phyloP scores from a whole-genome alignment of 768 basidiomycete species.

The Phylloporus scabripes region DNA sequence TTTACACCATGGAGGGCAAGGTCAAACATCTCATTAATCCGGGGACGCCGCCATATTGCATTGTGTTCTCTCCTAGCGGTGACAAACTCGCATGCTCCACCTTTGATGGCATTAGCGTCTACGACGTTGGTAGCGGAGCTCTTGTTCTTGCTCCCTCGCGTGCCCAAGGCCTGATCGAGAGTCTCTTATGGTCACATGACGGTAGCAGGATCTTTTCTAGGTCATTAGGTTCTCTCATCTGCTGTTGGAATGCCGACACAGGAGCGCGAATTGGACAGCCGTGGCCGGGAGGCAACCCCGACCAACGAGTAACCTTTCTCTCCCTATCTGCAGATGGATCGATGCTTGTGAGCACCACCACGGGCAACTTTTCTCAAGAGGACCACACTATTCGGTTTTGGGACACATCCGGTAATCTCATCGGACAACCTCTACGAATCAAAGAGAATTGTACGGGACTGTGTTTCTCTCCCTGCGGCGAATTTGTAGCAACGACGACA shows the following conservation, averaged over 20 bases:
- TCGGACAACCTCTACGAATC: not conserved
- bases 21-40: no score
- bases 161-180: no score
- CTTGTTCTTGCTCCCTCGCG: not conserved
- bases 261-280: no score
- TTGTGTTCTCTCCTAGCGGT: not conserved
- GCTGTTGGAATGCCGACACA: no score
- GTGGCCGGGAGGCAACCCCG: no score
- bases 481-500: not conserved
- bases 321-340: not conserved
- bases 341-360: not conserved
- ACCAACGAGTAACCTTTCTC: no score
- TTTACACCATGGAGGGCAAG: no score
- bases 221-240: no score
- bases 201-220: not conserved
- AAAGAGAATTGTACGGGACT: not conserved
- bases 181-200: constrained; percentile 10
- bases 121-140: not conserved
- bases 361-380: no score
- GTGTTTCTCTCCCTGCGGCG: not conserved
- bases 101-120: not conserved
- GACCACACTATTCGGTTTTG: not conserved
- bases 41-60: no score
- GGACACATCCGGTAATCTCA: not conserved
- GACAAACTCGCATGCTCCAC: not conserved